Evolutionary conservation across 768 basidiomycete species (phyloP).

Genomic region (Leccinum arenicola): DNA sequence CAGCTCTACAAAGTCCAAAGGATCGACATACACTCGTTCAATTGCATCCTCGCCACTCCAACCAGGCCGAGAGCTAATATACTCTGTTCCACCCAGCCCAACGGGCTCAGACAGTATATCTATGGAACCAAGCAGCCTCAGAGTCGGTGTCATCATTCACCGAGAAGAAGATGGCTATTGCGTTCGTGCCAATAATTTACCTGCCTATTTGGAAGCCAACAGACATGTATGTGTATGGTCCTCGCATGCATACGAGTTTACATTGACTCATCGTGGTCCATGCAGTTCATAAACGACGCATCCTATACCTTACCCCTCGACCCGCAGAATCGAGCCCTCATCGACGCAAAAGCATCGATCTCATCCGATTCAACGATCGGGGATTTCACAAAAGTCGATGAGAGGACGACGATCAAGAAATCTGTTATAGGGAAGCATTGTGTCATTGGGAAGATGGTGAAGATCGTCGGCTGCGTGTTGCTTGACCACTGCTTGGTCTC

Average conservation of each 20-base stretch:
- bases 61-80: slow-evolving; percentile 28
- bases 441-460: slow-evolving; percentile 79
- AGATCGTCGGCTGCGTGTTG: slow-evolving; percentile 76
- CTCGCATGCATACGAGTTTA: not conserved
- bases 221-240: slow-evolving; percentile 66
- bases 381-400: slow-evolving; percentile 77
- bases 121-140: slow-evolving; percentile 44
- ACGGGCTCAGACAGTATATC: slow-evolving; percentile 37
- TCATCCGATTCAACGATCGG: slow-evolving; percentile 82
- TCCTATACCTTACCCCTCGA: slow-evolving; percentile 57
- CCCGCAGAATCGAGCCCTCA: slow-evolving; percentile 60
- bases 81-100: slow-evolving; percentile 47
- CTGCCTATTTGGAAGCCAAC: slow-evolving; percentile 77
- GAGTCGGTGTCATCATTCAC: slow-evolving; percentile 65
- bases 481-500: slow-evolving; percentile 87
- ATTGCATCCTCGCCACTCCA: slow-evolving; percentile 19
- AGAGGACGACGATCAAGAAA: slow-evolving; percentile 77
- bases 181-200: slow-evolving; percentile 73
- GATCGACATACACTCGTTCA: slow-evolving; percentile 3
- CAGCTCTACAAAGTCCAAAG: slow-evolving; percentile 18
- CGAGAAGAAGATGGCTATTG: slow-evolving; percentile 51
- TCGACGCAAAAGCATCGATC: slow-evolving; percentile 81
- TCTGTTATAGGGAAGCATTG: slow-evolving; percentile 82
- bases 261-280: slow-evolving; percentile 14
- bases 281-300: slow-evolving; percentile 47